A percentile compares a stretch with the other conserved stretches of the same genome.
phyloP scores from a whole-genome alignment of 2,329 filamentous ascomycete species.

The Rhexocercosporidium sp. region DNA sequence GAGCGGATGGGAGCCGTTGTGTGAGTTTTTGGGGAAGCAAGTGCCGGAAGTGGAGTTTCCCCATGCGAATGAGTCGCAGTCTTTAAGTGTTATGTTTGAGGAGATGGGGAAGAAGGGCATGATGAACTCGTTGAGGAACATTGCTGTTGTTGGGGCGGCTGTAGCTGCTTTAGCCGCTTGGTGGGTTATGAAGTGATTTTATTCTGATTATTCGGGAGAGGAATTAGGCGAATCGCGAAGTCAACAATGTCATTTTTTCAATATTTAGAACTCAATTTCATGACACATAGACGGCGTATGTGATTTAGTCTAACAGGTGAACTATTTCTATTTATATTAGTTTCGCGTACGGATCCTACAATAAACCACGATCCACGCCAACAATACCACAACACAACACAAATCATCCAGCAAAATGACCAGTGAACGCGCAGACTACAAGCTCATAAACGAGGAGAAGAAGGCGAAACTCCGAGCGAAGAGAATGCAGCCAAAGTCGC shows the following conservation, averaged over 20 bases:
- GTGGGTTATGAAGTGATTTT: background rate
- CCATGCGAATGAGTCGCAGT: slow-evolving; percentile 5
- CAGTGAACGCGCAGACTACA: background rate
- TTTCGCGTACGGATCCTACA: too few relatives aligned
- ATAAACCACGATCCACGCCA: too few relatives aligned
- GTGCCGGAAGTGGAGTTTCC: slow-evolving; percentile 18
- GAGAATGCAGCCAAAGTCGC: background rate
- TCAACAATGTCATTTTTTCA: background rate
- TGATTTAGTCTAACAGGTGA: too few relatives aligned
- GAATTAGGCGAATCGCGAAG: background rate
- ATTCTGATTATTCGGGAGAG: background rate
- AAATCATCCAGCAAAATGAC: background rate
- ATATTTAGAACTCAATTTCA: too few relatives aligned
- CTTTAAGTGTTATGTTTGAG: background rate
- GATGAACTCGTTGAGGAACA: background rate
- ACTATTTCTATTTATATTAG: too few relatives aligned
- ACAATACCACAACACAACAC: background rate
- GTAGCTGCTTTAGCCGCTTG: background rate
- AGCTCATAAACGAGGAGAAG: background rate
- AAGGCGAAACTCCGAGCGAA: background rate
- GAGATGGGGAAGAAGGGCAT: slow-evolving; percentile 1
- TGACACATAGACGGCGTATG: too few relatives aligned
- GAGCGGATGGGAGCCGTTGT: slow-evolving; percentile 52
- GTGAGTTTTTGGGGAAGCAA: slow-evolving; percentile 47
- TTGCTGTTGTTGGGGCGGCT: background rate